Evolutionary conservation across 1,284 basidiomycete genomes (phyloP), one percentile per base, ranked within the genome.

Genomic region (Coniferiporia sulphurascens): DNA sequence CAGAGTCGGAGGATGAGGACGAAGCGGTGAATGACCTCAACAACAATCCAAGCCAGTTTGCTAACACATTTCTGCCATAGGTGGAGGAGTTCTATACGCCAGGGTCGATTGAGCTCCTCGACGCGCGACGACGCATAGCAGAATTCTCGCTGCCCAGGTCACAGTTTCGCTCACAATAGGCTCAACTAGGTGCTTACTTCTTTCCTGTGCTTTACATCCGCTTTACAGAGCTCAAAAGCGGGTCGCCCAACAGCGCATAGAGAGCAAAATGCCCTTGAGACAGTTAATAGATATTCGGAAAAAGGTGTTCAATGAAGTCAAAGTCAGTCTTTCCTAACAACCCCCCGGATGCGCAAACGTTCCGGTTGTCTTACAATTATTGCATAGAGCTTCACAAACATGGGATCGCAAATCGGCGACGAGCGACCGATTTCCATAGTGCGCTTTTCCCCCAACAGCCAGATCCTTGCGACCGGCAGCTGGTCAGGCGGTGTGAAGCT

Each of bases 321-420:
- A 97, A 78, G 93, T 94, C 63, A 61, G 83, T 70, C 27, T 21
- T 54, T 8, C 48, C 6, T 21, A 27, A 48, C 64, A n/a, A n/a
- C 49, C 66, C 53, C 41, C 52, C 22, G 52, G 19, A 35, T 27
- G 27, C 27, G 5, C 5, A 27, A 27, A 27, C 5, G 56, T 51
- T 51, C n/a, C 45, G 41, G 13, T 34, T 7, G 43, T 1, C 15
- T 21, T 22, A 48, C 4, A 41, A 41, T 21, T 12, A 6, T 27
- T 46, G 21, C 43, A 1, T 67, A 95, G 91, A 89, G 86, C 70
- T 95, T 91, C 72, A 82, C 87, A 51, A 96, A 93, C 67, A 83
- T 98, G 49, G 97, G 97, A 27, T 98, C 96, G 0, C 97, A 99
- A 79, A 94, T 98, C 66, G 96, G 95, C 54, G 97, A 98, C 70